Evolutionary conservation across 306 rosid genomes (phyloP), one percentile per base, ranked within the genome.

Genomic region (Abrus pulchellus): DNA sequence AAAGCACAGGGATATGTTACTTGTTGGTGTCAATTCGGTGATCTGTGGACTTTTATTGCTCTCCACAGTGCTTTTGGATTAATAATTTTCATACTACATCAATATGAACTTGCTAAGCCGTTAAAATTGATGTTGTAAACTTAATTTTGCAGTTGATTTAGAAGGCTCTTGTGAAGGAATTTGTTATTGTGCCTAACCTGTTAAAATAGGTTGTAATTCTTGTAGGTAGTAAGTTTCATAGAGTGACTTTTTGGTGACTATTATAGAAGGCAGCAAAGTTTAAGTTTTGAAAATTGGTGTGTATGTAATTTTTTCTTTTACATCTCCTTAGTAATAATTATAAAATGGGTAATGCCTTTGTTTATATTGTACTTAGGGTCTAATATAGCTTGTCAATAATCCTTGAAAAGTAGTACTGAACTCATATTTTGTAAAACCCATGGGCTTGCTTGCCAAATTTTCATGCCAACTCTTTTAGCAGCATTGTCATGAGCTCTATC

Each of bases 181-280:
- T 75, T 62, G 54, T 49, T 75, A 13, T 27, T 59, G 60, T 68
- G 47, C 49, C 47, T 47, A 56, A 57, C 68, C 56, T 82, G 49
- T 56, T 47, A 20, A 20, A 62, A 34, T 76, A 48, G 29, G 40
- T 34, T 49, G 63, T 49, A 49, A 63, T 50, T 55, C 40, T 44
- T 55, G 50, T 68, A 5, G 76, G 44, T 29, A 43, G 57, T 9
- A 13, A 41, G 68, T 74, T 73, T 33, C 38, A 7, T 68, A 41
- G 68, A 68, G 38, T 56, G 61, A 48, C 7, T 10, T 27, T 72
- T 72, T 74, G 76, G 53, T 66, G 52, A 72, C 14, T 50, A 65
- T 65, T 62, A 48, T 60, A 36, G 4, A 80, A 80, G 43, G 33
- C 28, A 49, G 13, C 52, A n/a, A 50, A 59, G 62, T 7, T 33